Evolutionary conservation across 768 basidiomycete species (phyloP).

Genomic region (Lentinula lateritia): DNA sequence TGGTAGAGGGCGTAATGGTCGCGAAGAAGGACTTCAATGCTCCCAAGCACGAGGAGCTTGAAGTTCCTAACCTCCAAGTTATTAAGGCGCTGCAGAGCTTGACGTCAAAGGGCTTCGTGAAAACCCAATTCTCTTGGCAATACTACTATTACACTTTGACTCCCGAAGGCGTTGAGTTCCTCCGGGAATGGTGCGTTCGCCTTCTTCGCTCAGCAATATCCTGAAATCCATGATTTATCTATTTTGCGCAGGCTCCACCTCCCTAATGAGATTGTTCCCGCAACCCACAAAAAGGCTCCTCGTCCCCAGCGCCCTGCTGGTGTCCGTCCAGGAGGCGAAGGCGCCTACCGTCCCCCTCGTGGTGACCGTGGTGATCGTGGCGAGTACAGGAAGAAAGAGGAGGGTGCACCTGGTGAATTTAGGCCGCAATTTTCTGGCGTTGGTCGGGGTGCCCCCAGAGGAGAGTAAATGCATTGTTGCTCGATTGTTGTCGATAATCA

Average conservation of each 20-base stretch:
- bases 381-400: conserved; percentile 91
- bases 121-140: conserved; percentile 99
- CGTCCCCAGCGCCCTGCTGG: conserved; percentile 81
- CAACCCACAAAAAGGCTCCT: conserved; percentile 95
- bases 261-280: conserved; percentile 91
- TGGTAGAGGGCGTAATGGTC: conserved; percentile 92
- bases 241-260: conserved; percentile 73
- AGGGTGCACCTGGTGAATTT: conserved; percentile 83
- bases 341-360: conserved; percentile 84
- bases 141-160: conserved; percentile 98
- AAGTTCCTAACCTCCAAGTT: conserved; percentile 64
- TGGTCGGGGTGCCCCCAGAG: conserved; percentile 81
- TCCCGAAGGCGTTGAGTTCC: conserved; percentile 94
- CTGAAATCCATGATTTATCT: neutral
- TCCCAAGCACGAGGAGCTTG: conserved; percentile 90
- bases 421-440: conserved; percentile 77
- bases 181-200: conserved; percentile 72
- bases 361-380: conserved; percentile 87
- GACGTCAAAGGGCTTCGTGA: conserved; percentile 79
- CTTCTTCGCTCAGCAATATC: neutral
- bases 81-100: conserved; percentile 70
- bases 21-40: conserved; percentile 99
- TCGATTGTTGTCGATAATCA: neutral
- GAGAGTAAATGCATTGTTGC: conserved; percentile 42
- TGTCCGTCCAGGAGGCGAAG: conserved; percentile 68